Percentiles rank a stretch among this genome's conserved stretches.
phyloP scores from a whole-genome alignment of 2,329 filamentous ascomycete species.

The Alternaria consortialis region DNA sequence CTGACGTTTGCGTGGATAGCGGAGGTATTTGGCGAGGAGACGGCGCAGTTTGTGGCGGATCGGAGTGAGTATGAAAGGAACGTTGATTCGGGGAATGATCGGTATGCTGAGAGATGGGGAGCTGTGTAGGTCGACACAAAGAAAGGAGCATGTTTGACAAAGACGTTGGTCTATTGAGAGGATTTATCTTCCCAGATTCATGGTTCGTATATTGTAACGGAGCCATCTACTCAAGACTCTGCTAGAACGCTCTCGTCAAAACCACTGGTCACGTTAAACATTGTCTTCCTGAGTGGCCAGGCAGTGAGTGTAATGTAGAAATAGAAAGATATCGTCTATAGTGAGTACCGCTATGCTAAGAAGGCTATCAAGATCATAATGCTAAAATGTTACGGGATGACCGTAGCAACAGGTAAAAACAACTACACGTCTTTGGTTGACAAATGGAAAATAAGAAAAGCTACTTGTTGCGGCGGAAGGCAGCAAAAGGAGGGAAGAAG shows the following conservation, averaged over 20 bases:
- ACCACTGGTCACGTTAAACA: background rate
- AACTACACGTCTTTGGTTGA: constrained; percentile 4
- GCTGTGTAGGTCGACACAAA: constrained; percentile 14
- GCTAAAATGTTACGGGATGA: background rate
- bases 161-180: background rate
- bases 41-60: constrained; percentile 60
- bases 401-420: background rate
- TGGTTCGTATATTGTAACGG: background rate
- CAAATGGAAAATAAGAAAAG: background rate
- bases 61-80: constrained; percentile 68
- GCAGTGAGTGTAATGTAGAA: background rate
- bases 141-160: background rate
- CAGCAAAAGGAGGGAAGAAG: constrained; percentile 41
- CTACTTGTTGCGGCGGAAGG: constrained; percentile 31
- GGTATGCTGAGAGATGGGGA: constrained; percentile 60
- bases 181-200: background rate
- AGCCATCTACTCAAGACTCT: background rate
- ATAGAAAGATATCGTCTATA: background rate
- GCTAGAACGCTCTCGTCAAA: background rate
- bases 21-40: constrained; percentile 62
- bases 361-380: background rate
- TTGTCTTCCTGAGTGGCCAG: background rate
- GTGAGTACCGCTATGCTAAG: constrained; percentile 11
- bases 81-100: constrained; percentile 61
- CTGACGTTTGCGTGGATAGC: constrained; percentile 66